Base-by-base conservation (phyloP, 2,329 filamentous ascomycete species). In the Phoma sp. region DNA sequence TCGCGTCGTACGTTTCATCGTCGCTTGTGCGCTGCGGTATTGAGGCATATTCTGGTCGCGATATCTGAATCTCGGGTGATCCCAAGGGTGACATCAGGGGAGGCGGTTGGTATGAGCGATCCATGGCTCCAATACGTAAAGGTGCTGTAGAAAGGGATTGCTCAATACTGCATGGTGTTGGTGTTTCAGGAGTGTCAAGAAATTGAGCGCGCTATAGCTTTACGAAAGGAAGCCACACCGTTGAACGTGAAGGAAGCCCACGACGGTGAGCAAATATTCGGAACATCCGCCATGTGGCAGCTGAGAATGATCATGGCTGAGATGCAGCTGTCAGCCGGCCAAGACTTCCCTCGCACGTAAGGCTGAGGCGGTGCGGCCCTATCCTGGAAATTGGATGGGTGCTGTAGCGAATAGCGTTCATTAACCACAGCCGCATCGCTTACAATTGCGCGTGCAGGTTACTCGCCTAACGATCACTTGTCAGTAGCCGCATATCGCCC, bases 221-320 rank as follows among this genome's bases (percentile, higher is more conserved):
- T 25, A 23, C 23, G 10, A 21, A 20, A 28, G 20, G 18, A 17
- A 28, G 11, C 18, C 12, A 28, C 26, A n/a, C 9, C 6, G 15
- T 20, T 17, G 7, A 10, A 7, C 10, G 18, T 14, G 12, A 15
- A 45, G 26, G 14, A 42, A 36, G 15, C 9, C 26, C 26, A 30
- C 32, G 39, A 56, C 47, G 43, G 53, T 47, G 47, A 51, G 36
- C 42, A 48, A 20, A 40, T 33, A 30, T 29, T 40, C 43, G 28
- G 39, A 30, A n/a, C 11, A 12, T 45, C 39, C 33, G 45, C 38
- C 32, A 47, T 47, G 25, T 50, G 34, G 45, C 40, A 62, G 62
- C 61, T 61, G 57, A 62, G 40, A 23, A 10, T 36, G n/a, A n/a
- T 17, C 42, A 56, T 55, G 53, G 49, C 58, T 65, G 60, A 62